Percentiles rank a stretch among this genome's conserved stretches.
Conservation (phyloP, 208 protist species). For the Leishmania arabica region DNA sequence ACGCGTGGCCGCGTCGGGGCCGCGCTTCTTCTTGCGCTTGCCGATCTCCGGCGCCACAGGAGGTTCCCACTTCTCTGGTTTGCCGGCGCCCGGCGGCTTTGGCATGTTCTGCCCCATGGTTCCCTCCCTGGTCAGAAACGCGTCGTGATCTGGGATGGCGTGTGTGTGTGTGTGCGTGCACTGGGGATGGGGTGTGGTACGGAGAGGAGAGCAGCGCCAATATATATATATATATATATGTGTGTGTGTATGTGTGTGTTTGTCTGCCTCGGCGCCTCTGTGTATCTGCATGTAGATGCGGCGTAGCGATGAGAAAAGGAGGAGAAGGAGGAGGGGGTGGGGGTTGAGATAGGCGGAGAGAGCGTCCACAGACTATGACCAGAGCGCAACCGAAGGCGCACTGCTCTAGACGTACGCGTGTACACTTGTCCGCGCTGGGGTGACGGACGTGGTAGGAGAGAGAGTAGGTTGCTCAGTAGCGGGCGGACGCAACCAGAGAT, state of each 20-base stretch:
- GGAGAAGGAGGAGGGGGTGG: not conserved
- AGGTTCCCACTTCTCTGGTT: slow-evolving; percentile 94
- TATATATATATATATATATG: not conserved
- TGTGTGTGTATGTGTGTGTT: not conserved
- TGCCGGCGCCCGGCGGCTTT: slow-evolving; percentile 47
- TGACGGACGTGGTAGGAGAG: not conserved
- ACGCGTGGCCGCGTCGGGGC: slow-evolving; percentile 74
- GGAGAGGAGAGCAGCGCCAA: not conserved
- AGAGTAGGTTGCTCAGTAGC: not conserved
- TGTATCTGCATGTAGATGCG: not conserved
- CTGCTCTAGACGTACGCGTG: not conserved
- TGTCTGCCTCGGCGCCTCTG: not conserved
- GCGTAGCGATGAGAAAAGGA: not conserved
- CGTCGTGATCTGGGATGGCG: not conserved
- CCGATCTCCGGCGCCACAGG: slow-evolving; percentile 94
- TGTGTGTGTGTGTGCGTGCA: not conserved
- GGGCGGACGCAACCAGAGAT: not conserved
- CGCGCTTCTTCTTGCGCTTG: slow-evolving; percentile 89
- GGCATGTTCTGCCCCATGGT: slow-evolving; percentile 74
- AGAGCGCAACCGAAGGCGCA: not conserved
- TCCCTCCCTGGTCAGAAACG: not conserved
- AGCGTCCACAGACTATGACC: not conserved
- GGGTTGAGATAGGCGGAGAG: not conserved
- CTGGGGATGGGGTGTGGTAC: too few species aligned
- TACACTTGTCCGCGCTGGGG: not conserved